phyloP scores from a whole-genome alignment of 305 asterid species.

The Rubia peregrina region DNA sequence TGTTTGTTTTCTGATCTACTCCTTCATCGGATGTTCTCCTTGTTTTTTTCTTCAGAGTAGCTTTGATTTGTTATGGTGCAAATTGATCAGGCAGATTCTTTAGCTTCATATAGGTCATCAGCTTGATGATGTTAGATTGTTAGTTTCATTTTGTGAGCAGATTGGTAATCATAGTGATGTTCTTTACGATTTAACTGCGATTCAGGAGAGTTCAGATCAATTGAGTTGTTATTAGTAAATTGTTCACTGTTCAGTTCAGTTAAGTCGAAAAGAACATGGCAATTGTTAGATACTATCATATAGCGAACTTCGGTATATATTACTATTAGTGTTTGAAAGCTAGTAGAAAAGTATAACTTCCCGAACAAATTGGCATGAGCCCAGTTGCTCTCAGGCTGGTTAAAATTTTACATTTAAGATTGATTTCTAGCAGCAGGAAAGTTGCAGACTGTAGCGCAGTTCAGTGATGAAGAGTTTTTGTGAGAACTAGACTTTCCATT shows the following conservation, averaged over 20 bases:
- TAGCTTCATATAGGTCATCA: not conserved
- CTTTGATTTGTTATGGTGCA: not conserved
- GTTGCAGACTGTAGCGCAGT: no score
- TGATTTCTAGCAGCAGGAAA: not conserved
- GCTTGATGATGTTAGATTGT: not conserved
- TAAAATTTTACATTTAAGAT: no score
- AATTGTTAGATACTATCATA: no score
- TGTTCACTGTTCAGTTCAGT: not conserved
- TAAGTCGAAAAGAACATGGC: no score
- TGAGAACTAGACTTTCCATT: not conserved
- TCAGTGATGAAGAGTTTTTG: not conserved
- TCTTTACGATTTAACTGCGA: no score
- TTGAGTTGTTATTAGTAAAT: not conserved
- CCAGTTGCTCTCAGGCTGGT: no score
- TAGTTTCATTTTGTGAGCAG: not conserved
- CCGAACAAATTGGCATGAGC: no score
- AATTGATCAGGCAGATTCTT: not conserved
- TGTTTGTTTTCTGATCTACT: conserved; percentile 8
- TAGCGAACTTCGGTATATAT: not conserved
- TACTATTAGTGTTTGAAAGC: not conserved
- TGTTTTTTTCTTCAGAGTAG: not conserved
- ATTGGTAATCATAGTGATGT: no score
- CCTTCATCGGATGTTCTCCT: not conserved
- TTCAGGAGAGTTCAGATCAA: not conserved
- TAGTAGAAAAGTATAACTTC: not conserved